These are phyloP conservation scores for Hylodesmum podocarpum DNA, from an alignment of 306 rosid genomes.

Conservation along the genomic window DNA sequence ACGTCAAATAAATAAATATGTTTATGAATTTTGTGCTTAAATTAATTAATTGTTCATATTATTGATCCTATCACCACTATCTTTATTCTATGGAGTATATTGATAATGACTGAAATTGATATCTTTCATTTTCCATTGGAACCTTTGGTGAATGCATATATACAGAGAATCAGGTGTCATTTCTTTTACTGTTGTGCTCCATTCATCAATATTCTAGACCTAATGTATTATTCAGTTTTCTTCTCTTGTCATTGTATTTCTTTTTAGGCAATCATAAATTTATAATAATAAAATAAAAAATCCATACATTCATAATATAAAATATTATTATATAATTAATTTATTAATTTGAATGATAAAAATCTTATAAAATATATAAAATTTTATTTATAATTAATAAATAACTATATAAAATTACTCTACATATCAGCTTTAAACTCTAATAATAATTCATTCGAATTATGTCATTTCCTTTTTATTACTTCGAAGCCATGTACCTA, in stretches of 20 bases:
- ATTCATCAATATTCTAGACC: background rate
- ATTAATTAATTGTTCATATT: background rate
- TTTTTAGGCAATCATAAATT: background rate
- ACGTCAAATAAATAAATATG: background rate
- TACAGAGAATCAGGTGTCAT: background rate
- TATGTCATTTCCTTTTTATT: background rate
- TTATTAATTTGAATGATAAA: too few species aligned
- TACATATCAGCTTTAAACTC: too few species aligned
- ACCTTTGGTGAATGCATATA: background rate
- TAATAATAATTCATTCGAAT: background rate
- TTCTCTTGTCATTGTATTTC: background rate
- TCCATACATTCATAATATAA: too few species aligned
- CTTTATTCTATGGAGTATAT: background rate
- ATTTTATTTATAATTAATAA: too few species aligned
- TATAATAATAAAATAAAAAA: too few species aligned
- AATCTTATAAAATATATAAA: too few species aligned
- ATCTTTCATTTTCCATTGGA: background rate
- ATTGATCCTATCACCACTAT: background rate
- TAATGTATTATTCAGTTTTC: background rate
- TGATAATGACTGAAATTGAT: background rate
- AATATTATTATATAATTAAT: too few species aligned
- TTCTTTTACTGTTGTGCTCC: background rate
- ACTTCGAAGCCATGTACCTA: background rate
- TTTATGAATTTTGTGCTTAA: background rate
- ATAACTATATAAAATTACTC: too few species aligned